phyloP scores from a whole-genome alignment of 495 filamentous ascomycete species.

The Talaromyces liani region DNA sequence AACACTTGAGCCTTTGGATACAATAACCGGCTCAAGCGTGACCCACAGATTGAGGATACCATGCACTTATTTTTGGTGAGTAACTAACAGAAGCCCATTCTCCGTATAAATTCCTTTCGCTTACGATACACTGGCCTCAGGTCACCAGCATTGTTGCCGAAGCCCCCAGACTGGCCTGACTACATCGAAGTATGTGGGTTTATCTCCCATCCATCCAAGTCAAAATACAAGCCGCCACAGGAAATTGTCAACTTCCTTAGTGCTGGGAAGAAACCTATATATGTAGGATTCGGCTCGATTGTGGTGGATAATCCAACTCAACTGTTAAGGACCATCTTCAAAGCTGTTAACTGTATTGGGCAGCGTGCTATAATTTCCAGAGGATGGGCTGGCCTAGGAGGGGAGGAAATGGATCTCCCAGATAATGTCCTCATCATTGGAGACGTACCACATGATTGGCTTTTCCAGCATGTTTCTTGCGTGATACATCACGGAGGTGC shows the following conservation, averaged over 20 bases:
- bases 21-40: slow-evolving; percentile 58
- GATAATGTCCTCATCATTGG: slow-evolving; percentile 69
- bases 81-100: not conserved
- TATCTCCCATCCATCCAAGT: slow-evolving; percentile 58
- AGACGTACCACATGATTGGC: slow-evolving; percentile 76
- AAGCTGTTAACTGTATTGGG: slow-evolving; percentile 55
- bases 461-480: slow-evolving; percentile 65
- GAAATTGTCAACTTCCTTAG: slow-evolving; percentile 57
- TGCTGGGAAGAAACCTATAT: slow-evolving; percentile 60
- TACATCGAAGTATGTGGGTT: slow-evolving; percentile 70
- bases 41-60: slow-evolving; percentile 57
- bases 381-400: slow-evolving; percentile 74
- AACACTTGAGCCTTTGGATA: slow-evolving; percentile 57
- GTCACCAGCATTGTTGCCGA: slow-evolving; percentile 71
- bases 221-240: slow-evolving; percentile 52
- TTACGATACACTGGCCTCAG: slow-evolving; percentile 15
- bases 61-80: slow-evolving; percentile 68
- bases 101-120: too few relatives aligned
- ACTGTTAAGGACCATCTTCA: slow-evolving; percentile 59
- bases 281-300: slow-evolving; percentile 78
- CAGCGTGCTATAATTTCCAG: slow-evolving; percentile 70
- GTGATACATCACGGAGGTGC: slow-evolving; percentile 81
- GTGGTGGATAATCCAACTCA: slow-evolving; percentile 66
- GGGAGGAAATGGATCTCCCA: slow-evolving; percentile 49
- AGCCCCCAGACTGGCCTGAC: slow-evolving; percentile 66